Conservation (phyloP, 1,284 basidiomycete genomes). For the Gymnopus androsaceus region DNA sequence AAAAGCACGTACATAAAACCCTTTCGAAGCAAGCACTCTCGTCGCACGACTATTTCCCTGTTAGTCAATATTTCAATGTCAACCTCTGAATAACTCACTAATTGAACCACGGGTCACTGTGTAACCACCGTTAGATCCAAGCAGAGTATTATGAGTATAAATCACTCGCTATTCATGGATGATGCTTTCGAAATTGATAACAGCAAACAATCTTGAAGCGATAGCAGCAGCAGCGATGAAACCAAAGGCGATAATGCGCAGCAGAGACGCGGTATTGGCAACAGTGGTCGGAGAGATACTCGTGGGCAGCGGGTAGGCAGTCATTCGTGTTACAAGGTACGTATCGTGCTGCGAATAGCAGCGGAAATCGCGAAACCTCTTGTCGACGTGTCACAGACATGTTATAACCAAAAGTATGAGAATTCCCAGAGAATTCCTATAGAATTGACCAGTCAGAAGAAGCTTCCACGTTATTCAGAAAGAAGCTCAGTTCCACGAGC, state of each 20-base stretch:
- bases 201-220: constrained; percentile 94
- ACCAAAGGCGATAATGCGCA: constrained; percentile 84
- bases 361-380: not conserved
- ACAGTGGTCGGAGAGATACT: constrained; percentile 72
- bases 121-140: not conserved
- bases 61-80: too few species aligned
- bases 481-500: too few species aligned
- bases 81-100: too few species aligned
- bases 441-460: too few species aligned
- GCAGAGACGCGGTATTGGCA: constrained; percentile 79
- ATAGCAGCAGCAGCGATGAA: constrained; percentile 93
- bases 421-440: too few species aligned
- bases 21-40: constrained; percentile 82
- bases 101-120: constrained; percentile 96
- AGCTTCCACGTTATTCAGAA: too few species aligned
- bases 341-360: not conserved
- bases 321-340: constrained; percentile 16
- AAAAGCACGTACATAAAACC: constrained; percentile 82
- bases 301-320: constrained; percentile 69
- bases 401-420: not conserved
- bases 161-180: constrained; percentile 98
- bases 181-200: constrained; percentile 97
- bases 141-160: not conserved
- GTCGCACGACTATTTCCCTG: constrained; percentile 77
- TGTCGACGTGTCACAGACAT: constrained; percentile 5